phyloP scores from a whole-genome alignment of 2,329 filamentous ascomycete genomes.

The Aspergillus spinulosporus region DNA sequence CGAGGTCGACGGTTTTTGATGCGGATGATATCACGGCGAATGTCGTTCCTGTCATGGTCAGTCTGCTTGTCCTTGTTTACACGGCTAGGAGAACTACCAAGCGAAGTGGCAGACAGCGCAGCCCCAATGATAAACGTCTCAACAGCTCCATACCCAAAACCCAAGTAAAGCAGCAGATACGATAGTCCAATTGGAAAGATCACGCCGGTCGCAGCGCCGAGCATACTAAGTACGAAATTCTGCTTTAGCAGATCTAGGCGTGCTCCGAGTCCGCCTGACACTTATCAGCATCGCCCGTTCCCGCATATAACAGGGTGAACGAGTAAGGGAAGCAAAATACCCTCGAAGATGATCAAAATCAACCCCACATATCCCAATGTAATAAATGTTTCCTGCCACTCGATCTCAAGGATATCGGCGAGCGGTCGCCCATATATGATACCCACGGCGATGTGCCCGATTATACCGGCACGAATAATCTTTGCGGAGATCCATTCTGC shows the following conservation, averaged over 20 bases:
- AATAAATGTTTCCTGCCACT: constrained; percentile 51
- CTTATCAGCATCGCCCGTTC: not conserved
- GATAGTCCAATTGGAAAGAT: constrained; percentile 49
- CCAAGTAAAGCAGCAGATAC: constrained; percentile 46
- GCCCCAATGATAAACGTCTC: constrained; percentile 37
- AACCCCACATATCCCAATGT: constrained; percentile 51
- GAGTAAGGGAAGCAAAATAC: constrained; percentile 16
- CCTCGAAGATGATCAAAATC: constrained; percentile 54
- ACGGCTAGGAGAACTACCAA: constrained; percentile 20
- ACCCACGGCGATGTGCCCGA: constrained; percentile 51
- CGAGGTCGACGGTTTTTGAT: constrained; percentile 40
- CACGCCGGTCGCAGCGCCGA: constrained; percentile 48
- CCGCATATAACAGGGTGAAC: constrained; percentile 3
- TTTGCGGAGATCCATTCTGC: constrained; percentile 46
- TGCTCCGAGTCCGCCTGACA: constrained; percentile 46
- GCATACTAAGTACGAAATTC: constrained; percentile 46
- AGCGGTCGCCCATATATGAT: constrained; percentile 50
- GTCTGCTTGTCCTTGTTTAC: too few species aligned
- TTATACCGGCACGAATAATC: constrained; percentile 47
- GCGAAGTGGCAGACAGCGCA: constrained; percentile 32
- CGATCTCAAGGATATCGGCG: constrained; percentile 45
- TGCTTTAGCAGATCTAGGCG: constrained; percentile 49
- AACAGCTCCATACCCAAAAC: constrained; percentile 44
- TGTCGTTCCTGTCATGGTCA: constrained; percentile 25
- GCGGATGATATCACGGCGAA: constrained; percentile 35